Percentiles rank a stretch among this genome's conserved stretches.
Conservation (phyloP, 257 asterid genomes). For the Perilla frutescens region DNA sequence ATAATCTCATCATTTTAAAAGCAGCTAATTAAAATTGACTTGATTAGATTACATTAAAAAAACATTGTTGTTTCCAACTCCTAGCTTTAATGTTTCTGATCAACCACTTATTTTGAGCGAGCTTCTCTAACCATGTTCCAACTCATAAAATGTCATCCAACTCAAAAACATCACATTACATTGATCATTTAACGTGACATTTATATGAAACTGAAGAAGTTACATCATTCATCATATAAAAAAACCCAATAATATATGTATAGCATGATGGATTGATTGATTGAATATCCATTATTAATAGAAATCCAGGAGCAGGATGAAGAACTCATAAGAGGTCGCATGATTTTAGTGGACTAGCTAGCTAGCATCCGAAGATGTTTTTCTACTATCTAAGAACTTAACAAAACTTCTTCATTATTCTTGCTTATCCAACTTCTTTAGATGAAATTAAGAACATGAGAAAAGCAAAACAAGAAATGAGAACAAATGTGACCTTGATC, state of each 20-base stretch:
- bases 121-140: no score
- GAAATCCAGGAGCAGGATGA: conserved; percentile 2
- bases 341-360: conserved; percentile 20
- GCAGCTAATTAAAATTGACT: no score
- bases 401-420: conserved; percentile 40
- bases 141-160: no score
- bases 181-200: no score
- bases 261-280: not conserved
- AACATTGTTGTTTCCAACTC: not conserved
- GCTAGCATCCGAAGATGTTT: conserved; percentile 23
- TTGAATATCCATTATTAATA: not conserved
- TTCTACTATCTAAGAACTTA: no score
- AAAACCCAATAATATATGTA: no score
- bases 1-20: no score
- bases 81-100: not conserved
- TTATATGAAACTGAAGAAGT: not conserved
- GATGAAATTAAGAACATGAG: conserved; percentile 8
- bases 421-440: conserved; percentile 33
- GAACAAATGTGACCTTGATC: no score
- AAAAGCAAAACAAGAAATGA: conserved; percentile 1
- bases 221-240: not conserved
- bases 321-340: conserved; percentile 7
- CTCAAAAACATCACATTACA: no score
- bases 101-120: not conserved
- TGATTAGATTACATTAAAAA: no score